Evolutionary conservation across 768 basidiomycete genomes (phyloP).

Genomic region (Xerocomus potaroensis): DNA sequence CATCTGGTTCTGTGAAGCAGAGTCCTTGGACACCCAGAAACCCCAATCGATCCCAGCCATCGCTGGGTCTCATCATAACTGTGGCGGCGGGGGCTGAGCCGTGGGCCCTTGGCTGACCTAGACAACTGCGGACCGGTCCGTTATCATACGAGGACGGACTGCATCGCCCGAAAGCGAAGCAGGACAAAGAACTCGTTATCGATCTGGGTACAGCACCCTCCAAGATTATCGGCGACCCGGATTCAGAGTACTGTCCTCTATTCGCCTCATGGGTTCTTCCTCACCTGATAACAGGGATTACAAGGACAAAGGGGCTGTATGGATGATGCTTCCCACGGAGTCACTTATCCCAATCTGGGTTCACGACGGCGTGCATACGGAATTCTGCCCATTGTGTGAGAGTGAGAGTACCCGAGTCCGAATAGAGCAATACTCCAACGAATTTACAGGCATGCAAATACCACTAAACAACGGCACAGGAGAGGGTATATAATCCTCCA

Average conservation of each 20-base stretch:
- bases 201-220: background rate
- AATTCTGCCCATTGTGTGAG: too few relatives aligned
- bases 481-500: constrained; percentile 2
- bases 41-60: too few relatives aligned
- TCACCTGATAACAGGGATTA: too few relatives aligned
- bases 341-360: too few relatives aligned
- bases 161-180: background rate
- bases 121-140: background rate
- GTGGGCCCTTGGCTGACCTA: background rate
- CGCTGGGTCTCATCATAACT: too few relatives aligned
- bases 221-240: too few relatives aligned
- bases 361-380: too few relatives aligned
- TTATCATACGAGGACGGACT: background rate
- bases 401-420: too few relatives aligned
- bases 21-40: background rate
- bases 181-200: background rate
- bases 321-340: too few relatives aligned
- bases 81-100: background rate
- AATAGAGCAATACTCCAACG: background rate
- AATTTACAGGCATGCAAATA: background rate
- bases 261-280: too few relatives aligned
- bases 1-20: background rate
- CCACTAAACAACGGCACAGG: background rate
- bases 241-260: too few relatives aligned
- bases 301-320: too few relatives aligned